A percentile compares a stretch with the other conserved stretches of the same genome.
Evolutionary conservation across 768 basidiomycete species (phyloP).

Genomic region (Clitopilus hobsonii): DNA sequence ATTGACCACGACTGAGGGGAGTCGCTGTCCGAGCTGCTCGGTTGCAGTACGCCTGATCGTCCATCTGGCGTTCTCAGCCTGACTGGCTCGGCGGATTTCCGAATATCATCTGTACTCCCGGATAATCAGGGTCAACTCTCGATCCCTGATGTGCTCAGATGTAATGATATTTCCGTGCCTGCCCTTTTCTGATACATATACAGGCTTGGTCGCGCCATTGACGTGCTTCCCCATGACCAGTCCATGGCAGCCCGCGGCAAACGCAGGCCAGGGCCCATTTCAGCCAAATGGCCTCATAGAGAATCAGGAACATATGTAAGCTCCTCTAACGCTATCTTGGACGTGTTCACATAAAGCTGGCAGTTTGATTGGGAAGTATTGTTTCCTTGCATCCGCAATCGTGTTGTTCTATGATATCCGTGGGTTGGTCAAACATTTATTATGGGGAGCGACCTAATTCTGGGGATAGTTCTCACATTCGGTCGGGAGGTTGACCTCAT

Average conservation of each 20-base stretch:
- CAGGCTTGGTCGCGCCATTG: too few relatives aligned
- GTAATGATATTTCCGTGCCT: too few relatives aligned
- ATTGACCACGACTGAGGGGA: neutral
- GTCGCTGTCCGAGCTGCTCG: neutral
- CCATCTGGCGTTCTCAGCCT: too few relatives aligned
- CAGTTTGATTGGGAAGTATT: neutral
- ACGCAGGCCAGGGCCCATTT: too few relatives aligned
- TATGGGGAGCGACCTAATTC: neutral
- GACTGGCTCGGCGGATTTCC: too few relatives aligned
- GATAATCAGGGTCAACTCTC: too few relatives aligned
- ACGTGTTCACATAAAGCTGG: neutral
- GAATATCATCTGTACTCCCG: too few relatives aligned
- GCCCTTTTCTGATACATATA: too few relatives aligned
- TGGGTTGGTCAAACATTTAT: neutral
- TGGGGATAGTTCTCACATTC: neutral
- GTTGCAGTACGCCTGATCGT: neutral
- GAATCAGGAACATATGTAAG: neutral
- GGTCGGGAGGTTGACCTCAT: neutral
- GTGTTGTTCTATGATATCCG: neutral
- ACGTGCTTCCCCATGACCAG: too few relatives aligned
- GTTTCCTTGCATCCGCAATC: neutral
- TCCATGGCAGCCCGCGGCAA: too few relatives aligned
- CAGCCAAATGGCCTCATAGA: neutral
- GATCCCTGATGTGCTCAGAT: too few relatives aligned
- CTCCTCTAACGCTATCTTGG: neutral